Base-by-base conservation (phyloP, 169 alveolate species). In the Plasmodium billcollinsi region DNA sequence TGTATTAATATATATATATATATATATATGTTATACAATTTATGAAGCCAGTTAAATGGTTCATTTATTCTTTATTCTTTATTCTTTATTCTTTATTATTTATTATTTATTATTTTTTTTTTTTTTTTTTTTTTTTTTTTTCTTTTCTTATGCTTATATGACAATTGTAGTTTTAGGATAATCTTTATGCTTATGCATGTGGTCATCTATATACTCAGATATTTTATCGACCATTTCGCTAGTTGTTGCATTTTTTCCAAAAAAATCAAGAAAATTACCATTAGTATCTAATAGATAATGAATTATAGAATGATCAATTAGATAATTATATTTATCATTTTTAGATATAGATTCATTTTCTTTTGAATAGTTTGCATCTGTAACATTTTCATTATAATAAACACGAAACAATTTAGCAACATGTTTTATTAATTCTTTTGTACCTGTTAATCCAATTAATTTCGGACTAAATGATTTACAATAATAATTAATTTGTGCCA, bases 231-330 rank as follows among this genome's bases (percentile, higher is more conserved):
- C 96, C 74, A 95, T 94, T 66, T 96, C 98, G 72, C 89, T 90
- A 2, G 95, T 96, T 3, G 96, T 96, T 88, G 92, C 78, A 73
- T 96, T 96, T 88, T 96, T 96, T 45, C 98, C 98, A 66, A 94
- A 96, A 91, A 96, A 96, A 72, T 96, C 98, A 18, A 96, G 91
- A 76, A 96, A 96, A 73, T 95, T 93, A n/a, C 98, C 98, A 54
- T 96, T 85, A 56, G 85, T 89, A 71, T 95, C 95, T 63, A 96
- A 74, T 75, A 96, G 92, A 69, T 96, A 96, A 61, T 96, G 98
- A 8, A 96, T 96, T 45, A 96, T 96, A 7, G 98, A 96, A 83
- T 96, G 98, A 80, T 96, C 98, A 39, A 96, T 95, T 56, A 96
- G 90, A 74, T 96, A 96, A 74, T 96, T 95, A 45, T 83, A 62